Percentiles rank a stretch among this genome's conserved stretches.
These are phyloP conservation scores for Trypanosoma brucei DNA, from an alignment of 208 protist genomes.

Conservation along the genomic window DNA sequence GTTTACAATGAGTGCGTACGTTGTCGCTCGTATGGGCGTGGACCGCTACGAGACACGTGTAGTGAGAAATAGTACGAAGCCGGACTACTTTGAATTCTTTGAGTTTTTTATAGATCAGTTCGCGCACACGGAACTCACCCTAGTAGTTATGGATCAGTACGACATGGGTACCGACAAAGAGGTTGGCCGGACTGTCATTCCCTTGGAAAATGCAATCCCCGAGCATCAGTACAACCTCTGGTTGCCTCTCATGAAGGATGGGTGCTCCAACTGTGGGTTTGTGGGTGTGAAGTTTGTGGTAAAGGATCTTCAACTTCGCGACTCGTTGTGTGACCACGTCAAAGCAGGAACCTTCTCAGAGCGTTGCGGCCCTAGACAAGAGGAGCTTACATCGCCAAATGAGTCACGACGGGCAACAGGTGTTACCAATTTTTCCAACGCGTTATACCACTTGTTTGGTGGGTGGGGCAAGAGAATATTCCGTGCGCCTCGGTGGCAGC, in stretches of 20 bases:
- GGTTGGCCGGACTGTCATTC: slow-evolving; percentile 58
- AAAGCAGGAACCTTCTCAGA: neutral
- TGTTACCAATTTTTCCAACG: too few relatives aligned
- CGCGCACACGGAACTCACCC: slow-evolving; percentile 34
- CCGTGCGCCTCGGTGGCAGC: too few relatives aligned
- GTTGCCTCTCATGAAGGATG: slow-evolving; percentile 36
- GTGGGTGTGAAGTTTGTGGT: slow-evolving; percentile 79
- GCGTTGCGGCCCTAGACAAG: too few relatives aligned
- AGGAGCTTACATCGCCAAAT: too few relatives aligned
- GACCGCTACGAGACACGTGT: slow-evolving; percentile 63
- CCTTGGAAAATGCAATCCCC: slow-evolving; percentile 34
- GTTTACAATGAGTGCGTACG: slow-evolving; percentile 62
- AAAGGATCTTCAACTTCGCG: slow-evolving; percentile 56
- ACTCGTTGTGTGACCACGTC: slow-evolving; percentile 10
- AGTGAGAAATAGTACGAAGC: slow-evolving; percentile 58
- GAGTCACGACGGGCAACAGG: too few relatives aligned
- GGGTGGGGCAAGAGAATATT: too few relatives aligned
- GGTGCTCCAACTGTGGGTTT: slow-evolving; percentile 27
- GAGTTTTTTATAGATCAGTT: slow-evolving; percentile 67
- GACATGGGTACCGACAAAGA: slow-evolving; percentile 54
- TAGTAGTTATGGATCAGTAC: slow-evolving; percentile 80
- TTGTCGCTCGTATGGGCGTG: slow-evolving; percentile 66
- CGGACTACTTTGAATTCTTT: slow-evolving; percentile 82
- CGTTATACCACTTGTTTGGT: too few relatives aligned
- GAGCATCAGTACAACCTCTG: slow-evolving; percentile 65